Conservation (phyloP, 1,139 yeast species). For the Saccharomycopsis hybrid region DNA sequence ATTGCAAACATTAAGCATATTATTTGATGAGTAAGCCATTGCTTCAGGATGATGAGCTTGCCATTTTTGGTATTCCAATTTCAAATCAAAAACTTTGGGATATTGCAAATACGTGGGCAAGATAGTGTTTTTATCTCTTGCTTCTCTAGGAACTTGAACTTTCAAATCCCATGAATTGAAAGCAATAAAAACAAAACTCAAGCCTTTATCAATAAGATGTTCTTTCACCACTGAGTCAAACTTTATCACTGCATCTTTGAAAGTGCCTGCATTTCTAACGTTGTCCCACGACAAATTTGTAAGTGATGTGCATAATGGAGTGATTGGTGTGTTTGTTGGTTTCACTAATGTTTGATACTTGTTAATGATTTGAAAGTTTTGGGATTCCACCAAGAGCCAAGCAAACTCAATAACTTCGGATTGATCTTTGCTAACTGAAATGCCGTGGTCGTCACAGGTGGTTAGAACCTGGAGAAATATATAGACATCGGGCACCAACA, state of each 20-base stretch:
- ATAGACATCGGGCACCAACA: conserved; percentile 40
- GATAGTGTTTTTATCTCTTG: conserved; percentile 65
- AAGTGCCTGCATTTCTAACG: conserved; percentile 45
- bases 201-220: conserved; percentile 36
- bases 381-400: conserved; percentile 41
- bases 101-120: conserved; percentile 73
- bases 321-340: conserved; percentile 64
- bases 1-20: conserved; percentile 47
- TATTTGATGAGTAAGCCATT: conserved; percentile 43
- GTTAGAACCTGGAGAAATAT: conserved; percentile 59
- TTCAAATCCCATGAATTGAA: conserved; percentile 61
- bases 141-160: conserved; percentile 74
- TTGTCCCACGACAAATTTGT: conserved; percentile 59
- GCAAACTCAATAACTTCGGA: conserved; percentile 63
- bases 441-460: conserved; percentile 59
- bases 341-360: conserved; percentile 46
- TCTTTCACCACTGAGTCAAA: conserved; percentile 48
- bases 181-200: conserved; percentile 62
- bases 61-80: conserved; percentile 69
- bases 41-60: conserved; percentile 61
- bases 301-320: conserved; percentile 49
- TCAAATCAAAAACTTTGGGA: conserved; percentile 71
- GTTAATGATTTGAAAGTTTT: conserved; percentile 33
- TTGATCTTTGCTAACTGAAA: conserved; percentile 52
- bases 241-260: conserved; percentile 53